phyloP scores from a whole-genome alignment of 352 stramenopile species.

The Aphanomyces invadans region DNA sequence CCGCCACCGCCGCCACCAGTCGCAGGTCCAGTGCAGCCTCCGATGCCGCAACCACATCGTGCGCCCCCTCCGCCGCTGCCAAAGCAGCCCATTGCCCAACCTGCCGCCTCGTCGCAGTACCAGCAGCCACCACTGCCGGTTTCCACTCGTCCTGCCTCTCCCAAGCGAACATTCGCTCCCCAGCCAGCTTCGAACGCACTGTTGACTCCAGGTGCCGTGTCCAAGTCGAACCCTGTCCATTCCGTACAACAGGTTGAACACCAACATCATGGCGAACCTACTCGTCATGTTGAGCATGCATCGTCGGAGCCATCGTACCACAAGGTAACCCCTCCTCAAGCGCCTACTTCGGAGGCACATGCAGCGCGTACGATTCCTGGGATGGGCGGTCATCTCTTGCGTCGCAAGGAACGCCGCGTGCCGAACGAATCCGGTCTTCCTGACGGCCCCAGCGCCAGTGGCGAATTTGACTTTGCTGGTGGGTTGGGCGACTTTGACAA shows the following conservation, averaged over 20 bases:
- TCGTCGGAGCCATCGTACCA: background rate
- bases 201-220: slow-evolving; percentile 20
- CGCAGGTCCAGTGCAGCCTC: background rate
- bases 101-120: slow-evolving; percentile 25
- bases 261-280: background rate
- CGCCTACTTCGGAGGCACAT: slow-evolving; percentile 15
- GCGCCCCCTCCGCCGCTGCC: slow-evolving; percentile 10
- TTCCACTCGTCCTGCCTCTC: slow-evolving; percentile 22
- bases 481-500: slow-evolving; percentile 66
- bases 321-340: background rate
- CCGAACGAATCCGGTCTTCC: slow-evolving; percentile 28
- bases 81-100: slow-evolving; percentile 22
- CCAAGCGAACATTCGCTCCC: background rate
- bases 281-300: background rate
- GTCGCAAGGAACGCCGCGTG: slow-evolving; percentile 64
- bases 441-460: slow-evolving; percentile 22
- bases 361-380: slow-evolving; percentile 52
- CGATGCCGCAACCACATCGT: slow-evolving; percentile 2
- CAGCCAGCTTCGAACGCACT: background rate
- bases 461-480: slow-evolving; percentile 70
- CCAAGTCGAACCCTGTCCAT: background rate
- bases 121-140: slow-evolving; percentile 25
- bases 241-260: background rate
- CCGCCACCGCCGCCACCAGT: background rate
- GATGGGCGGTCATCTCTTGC: slow-evolving; percentile 75